phyloP scores from a whole-genome alignment of 2,329 filamentous ascomycete species.

The Claviceps pusilla region DNA sequence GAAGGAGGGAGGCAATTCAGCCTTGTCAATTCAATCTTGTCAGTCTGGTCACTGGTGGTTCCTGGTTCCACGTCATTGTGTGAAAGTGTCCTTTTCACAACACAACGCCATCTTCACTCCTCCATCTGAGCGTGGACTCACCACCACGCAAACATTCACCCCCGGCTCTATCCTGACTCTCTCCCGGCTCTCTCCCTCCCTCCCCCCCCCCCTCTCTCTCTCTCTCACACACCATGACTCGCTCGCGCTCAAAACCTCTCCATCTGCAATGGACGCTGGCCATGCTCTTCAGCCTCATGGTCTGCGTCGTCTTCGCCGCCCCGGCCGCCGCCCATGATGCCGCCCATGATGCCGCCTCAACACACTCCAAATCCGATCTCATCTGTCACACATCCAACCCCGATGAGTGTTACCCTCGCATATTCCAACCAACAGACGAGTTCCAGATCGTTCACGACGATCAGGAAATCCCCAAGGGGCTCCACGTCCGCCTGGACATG shows the following conservation, averaged over 20 bases:
- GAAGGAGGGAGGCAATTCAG: too few relatives aligned
- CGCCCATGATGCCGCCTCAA: slow-evolving; percentile 13
- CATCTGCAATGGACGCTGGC: slow-evolving; percentile 7
- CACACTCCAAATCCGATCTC: slow-evolving; percentile 32
- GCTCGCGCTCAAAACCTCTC: slow-evolving; percentile 1
- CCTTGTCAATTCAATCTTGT: too few relatives aligned
- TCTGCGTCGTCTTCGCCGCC: slow-evolving; percentile 13
- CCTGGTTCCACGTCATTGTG: neutral
- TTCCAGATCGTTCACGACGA: slow-evolving; percentile 50
- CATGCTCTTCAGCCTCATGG: slow-evolving; percentile 14
- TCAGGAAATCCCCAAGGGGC: slow-evolving; percentile 48
- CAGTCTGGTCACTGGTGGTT: too few relatives aligned
- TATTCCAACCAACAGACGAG: slow-evolving; percentile 49
- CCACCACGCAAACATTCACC: neutral
- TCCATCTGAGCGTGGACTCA: neutral
- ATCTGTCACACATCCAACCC: slow-evolving; percentile 49
- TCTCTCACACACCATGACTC: neutral
- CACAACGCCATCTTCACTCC: neutral
- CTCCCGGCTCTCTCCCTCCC: too few relatives aligned
- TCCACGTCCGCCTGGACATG: slow-evolving; percentile 53
- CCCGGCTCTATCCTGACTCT: neutral
- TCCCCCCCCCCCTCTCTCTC: neutral
- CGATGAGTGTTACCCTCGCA: slow-evolving; percentile 48
- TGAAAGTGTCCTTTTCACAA: neutral
- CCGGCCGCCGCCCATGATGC: slow-evolving; percentile 11